Base-by-base conservation (phyloP, 106 monocot species). In the Triglochin maritima region DNA sequence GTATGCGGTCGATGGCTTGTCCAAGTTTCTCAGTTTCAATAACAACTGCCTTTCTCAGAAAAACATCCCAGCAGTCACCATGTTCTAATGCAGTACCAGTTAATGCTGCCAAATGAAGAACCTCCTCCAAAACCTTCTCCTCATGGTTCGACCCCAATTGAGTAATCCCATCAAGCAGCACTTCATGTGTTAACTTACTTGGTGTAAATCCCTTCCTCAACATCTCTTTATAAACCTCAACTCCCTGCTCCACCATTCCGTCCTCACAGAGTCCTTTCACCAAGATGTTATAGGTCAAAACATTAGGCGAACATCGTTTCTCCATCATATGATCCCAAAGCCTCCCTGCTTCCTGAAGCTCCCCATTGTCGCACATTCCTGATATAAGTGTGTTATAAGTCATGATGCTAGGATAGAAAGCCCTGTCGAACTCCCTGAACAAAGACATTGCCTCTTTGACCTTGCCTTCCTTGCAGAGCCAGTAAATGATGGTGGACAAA, bases 311-410 rank as follows among this genome's bases (percentile, higher is more conserved):
- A 17, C 80, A 87, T 14, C 60, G 77, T 65, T 69, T 85, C 59
- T 85, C 87, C 49, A 85, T 71, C 95, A 95, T 95, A 49, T 90
- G 74, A 55, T 90, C 95, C 90, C 94, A 94, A 67, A 95, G 15
- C 64, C 83, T 85, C 17, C 72, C 87, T 0, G 83, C 95, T 74
- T 95, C 90, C 44, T 83, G 85, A 57, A 95, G 49, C 77, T 95
- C 82, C 56, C 85, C 83, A 51, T 81, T 83, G 72, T 87, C 85
- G 43, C 95, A 95, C 83, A 87, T 57, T 2, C 90, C 85, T 3
- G 83, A 75, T 8, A 95, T 83, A 6, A 95, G 77, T 0, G 90
- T 85, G 56, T 87, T 90, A 69, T 87, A 90, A 0, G 81, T 79
- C 62, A 87, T 46, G 13, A 85, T 16, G 9, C 90, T 85, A 3